phyloP scores from a whole-genome alignment of 163 green algal genomes.

The Scenedesmus sp. region DNA sequence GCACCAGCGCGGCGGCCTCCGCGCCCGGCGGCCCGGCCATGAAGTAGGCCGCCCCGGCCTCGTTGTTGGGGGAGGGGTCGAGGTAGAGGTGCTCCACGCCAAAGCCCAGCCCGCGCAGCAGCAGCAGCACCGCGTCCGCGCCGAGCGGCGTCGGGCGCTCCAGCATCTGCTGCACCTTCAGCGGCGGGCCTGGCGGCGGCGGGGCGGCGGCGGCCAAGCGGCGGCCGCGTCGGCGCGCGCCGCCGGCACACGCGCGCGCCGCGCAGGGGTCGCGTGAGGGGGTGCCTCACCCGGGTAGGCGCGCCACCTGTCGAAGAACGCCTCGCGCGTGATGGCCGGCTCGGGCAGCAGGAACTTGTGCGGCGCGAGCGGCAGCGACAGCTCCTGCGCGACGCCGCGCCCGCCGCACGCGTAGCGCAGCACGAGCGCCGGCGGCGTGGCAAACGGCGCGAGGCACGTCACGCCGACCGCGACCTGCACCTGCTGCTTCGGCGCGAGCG shows the following conservation, averaged over 20 bases:
- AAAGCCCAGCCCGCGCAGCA: constrained; percentile 56
- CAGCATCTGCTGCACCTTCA: constrained; percentile 61
- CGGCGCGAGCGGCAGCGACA: constrained; percentile 58
- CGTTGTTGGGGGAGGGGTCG: constrained; percentile 66
- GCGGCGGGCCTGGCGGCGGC: constrained; percentile 52
- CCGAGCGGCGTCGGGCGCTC: constrained; percentile 33
- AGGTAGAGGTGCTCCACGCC: constrained; percentile 64
- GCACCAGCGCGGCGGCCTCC: constrained; percentile 50
- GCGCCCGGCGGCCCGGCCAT: constrained; percentile 35
- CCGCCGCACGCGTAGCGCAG: constrained; percentile 56
- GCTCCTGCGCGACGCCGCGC: constrained; percentile 44
- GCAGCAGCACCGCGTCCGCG: constrained; percentile 8
- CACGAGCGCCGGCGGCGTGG: constrained; percentile 46
- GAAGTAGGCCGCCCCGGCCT: constrained; percentile 64
- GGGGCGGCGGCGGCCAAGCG: too few species aligned
- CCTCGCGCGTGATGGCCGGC: constrained; percentile 57
- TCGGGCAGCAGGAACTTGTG: constrained; percentile 71
- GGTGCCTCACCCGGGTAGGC: constrained; percentile 46
- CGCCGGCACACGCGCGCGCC: background rate
- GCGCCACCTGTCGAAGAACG: constrained; percentile 71
- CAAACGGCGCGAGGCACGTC: constrained; percentile 51
- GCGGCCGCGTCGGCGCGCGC: too few species aligned
- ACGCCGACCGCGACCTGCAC: constrained; percentile 59
- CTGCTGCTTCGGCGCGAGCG: constrained; percentile 84
- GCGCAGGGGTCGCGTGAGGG: too few species aligned